phyloP scores from a whole-genome alignment of 179 eudicot species.

The Monotropa hypopitys region DNA sequence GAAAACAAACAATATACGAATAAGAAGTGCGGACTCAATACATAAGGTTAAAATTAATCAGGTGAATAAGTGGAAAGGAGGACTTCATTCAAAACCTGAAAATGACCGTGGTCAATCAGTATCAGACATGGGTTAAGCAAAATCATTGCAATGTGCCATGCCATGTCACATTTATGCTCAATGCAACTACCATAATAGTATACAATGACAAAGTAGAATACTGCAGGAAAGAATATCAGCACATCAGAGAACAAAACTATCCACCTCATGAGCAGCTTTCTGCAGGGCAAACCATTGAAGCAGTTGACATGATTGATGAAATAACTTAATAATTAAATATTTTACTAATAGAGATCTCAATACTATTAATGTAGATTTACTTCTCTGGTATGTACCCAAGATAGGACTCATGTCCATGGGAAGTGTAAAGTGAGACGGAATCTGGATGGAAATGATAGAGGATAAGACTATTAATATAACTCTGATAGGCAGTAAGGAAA shows the following conservation, averaged over 20 bases:
- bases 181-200: conserved; percentile 30
- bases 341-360: not conserved
- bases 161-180: conserved; percentile 26
- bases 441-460: conserved; percentile 52
- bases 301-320: conserved; percentile 4
- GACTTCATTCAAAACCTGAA: conserved; percentile 43
- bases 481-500: conserved; percentile 92
- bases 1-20: conserved; percentile 10
- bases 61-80: not conserved
- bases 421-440: conserved; percentile 57
- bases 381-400: conserved; percentile 42
- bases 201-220: conserved; percentile 39
- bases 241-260: conserved; percentile 69
- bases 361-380: not conserved
- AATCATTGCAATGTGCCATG: conserved; percentile 69
- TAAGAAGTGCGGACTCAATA: not conserved
- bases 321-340: not conserved
- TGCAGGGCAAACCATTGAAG: conserved; percentile 27
- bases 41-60: not conserved
- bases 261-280: conserved; percentile 97
- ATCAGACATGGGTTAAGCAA: conserved; percentile 75
- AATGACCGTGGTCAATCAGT: conserved; percentile 92
- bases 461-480: conserved; percentile 64
- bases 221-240: conserved; percentile 76
- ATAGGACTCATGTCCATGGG: conserved; percentile 89